A percentile compares a stretch with the other conserved stretches of the same genome.
Conservation (phyloP, 306 rosid genomes). For the Vigna reflexopilosa region DNA sequence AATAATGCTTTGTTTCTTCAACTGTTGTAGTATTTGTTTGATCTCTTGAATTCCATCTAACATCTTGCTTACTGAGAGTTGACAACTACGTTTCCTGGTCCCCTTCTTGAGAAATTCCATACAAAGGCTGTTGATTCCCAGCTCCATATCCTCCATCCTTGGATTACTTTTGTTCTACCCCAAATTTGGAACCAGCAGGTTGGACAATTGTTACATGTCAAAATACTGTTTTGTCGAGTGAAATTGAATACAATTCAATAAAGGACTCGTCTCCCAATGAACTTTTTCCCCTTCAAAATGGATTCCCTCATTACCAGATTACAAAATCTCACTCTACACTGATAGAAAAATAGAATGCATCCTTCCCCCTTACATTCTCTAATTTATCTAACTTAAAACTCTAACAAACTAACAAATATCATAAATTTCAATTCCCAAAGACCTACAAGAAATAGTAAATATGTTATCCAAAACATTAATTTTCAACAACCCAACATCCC, state of each 20-base stretch:
- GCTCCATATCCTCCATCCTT: not conserved
- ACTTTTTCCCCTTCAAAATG: not conserved
- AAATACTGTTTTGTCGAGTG: not conserved
- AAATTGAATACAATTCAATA: not conserved
- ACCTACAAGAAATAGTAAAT: not conserved
- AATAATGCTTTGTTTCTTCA: not conserved
- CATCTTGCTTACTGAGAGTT: not conserved
- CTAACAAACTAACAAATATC: not conserved
- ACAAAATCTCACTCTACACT: not conserved
- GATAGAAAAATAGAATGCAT: not conserved
- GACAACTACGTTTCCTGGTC: not conserved
- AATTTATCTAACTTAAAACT: not conserved
- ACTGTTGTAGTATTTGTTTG: not conserved
- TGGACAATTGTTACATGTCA: not conserved
- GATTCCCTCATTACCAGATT: not conserved
- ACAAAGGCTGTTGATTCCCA: not conserved
- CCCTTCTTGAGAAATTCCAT: not conserved
- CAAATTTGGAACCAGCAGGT: no score
- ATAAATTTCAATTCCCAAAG: not conserved
- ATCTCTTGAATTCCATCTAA: not conserved
- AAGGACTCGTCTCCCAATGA: not conserved
- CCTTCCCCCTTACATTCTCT: not conserved
- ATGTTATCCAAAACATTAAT: not conserved
- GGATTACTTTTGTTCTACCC: not conserved
- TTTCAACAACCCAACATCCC: constrained; percentile 14